Conservation (phyloP, 371 early-diverging fungal genomes). For the Apophysomyces variabilis region DNA sequence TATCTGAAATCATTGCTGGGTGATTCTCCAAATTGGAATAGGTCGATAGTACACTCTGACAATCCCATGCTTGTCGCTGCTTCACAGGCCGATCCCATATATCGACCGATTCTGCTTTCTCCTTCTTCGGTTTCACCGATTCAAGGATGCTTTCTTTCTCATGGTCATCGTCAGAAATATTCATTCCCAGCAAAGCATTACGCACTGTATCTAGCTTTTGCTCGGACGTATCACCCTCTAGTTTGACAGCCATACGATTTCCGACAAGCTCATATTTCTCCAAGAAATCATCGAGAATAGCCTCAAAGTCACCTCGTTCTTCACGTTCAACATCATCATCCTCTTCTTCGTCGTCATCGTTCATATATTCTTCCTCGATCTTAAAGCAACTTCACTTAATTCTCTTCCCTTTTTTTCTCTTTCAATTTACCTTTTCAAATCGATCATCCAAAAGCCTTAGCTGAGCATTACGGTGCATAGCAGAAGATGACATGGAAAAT, state of each 20-base stretch:
- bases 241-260: conserved; percentile 63
- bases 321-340: conserved; percentile 45
- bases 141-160: conserved; percentile 32
- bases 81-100: conserved; percentile 29
- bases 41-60: conserved; percentile 78
- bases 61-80: conserved; percentile 77
- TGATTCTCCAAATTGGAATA: conserved; percentile 88
- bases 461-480: conserved; percentile 90
- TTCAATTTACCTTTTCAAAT: conserved; percentile 75
- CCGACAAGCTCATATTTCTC: conserved; percentile 84
- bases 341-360: conserved; percentile 73
- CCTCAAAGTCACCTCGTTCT: conserved; percentile 68
- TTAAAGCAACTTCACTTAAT: conserved; percentile 12
- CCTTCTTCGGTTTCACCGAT: conserved; percentile 33
- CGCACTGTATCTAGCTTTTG: conserved; percentile 76
- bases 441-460: conserved; percentile 90
- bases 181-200: conserved; percentile 56
- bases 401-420: neutral
- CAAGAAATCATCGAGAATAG: conserved; percentile 89
- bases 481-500: conserved; percentile 89
- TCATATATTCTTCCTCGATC: conserved; percentile 77
- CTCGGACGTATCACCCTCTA: conserved; percentile 67
- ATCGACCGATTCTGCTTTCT: conserved; percentile 12
- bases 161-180: conserved; percentile 35
- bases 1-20: conserved; percentile 71